A percentile compares a stretch with the other conserved stretches of the same genome.
Conservation (phyloP, 106 monocot species). For the Phalaenopsis aphrodite region DNA sequence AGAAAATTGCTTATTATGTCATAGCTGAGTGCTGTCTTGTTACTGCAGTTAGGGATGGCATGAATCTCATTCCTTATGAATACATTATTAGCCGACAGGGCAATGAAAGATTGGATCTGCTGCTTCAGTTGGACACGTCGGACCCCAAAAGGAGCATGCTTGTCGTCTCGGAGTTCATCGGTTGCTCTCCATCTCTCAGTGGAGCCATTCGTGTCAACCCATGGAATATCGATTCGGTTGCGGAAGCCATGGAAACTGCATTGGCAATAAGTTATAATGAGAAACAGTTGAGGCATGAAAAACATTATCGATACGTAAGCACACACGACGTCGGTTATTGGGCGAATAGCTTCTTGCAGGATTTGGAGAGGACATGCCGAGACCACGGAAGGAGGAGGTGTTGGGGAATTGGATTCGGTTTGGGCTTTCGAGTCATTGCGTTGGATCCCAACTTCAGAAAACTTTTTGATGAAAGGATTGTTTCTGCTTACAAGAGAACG, state of each 20-base stretch:
- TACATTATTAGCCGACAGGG: slow-evolving; percentile 45
- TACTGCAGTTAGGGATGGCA: slow-evolving; percentile 52
- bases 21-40: slow-evolving; percentile 49
- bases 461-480: slow-evolving; percentile 36
- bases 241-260: slow-evolving; percentile 41
- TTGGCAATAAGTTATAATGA: slow-evolving; percentile 25
- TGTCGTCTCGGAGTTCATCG: slow-evolving; percentile 45
- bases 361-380: slow-evolving; percentile 40
- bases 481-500: slow-evolving; percentile 38
- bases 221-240: slow-evolving; percentile 43
- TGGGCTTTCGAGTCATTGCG: slow-evolving; percentile 39
- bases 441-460: slow-evolving; percentile 44
- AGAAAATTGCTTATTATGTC: slow-evolving; percentile 41
- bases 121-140: neutral
- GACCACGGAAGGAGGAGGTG: slow-evolving; percentile 37
- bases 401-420: slow-evolving; percentile 48
- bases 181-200: slow-evolving; percentile 48
- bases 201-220: slow-evolving; percentile 50
- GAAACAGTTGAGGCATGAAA: slow-evolving; percentile 45
- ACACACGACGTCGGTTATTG: slow-evolving; percentile 48
- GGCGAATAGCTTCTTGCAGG: slow-evolving; percentile 44
- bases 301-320: slow-evolving; percentile 43
- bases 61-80: slow-evolving; percentile 54
- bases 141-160: slow-evolving; percentile 42
- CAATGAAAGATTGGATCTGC: slow-evolving; percentile 25